Conservation (phyloP, 345 rosid genomes). For the Salix viminalis region DNA sequence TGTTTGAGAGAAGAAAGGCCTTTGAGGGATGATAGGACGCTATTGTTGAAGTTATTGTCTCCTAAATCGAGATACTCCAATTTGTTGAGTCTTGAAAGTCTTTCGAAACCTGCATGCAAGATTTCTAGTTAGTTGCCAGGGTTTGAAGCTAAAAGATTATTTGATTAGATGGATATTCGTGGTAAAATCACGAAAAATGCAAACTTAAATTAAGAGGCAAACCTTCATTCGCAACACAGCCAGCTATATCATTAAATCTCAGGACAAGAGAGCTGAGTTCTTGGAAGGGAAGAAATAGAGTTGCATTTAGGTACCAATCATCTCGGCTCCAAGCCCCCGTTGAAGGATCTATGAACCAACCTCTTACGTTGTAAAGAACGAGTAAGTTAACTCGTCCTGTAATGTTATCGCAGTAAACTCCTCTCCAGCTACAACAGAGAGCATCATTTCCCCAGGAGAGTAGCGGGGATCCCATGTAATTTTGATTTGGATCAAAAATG, state of each 20-base stretch:
- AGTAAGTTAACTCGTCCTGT: neutral
- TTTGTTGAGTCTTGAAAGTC: too few relatives aligned
- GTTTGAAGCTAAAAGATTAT: too few relatives aligned
- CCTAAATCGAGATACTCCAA: too few relatives aligned
- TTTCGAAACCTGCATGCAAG: too few relatives aligned
- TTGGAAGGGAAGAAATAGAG: constrained; percentile 4
- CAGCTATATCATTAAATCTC: accelerated
- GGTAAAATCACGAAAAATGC: too few relatives aligned
- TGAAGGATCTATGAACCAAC: neutral
- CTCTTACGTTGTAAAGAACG: neutral
- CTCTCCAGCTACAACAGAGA: neutral
- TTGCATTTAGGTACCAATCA: constrained; percentile 3
- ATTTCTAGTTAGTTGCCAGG: too few relatives aligned
- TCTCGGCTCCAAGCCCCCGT: too few relatives aligned
- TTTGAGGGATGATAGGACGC: too few relatives aligned
- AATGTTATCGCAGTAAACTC: neutral
- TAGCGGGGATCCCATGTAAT: neutral
- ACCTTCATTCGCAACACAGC: constrained; percentile 2
- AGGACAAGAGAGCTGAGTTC: neutral
- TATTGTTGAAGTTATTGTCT: too few relatives aligned
- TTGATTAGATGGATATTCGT: too few relatives aligned
- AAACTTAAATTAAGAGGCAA: neutral
- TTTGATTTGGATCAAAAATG: neutral
- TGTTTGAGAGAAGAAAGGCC: too few relatives aligned
- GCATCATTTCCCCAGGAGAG: neutral